Evolutionary conservation across 2,329 filamentous ascomycete species (phyloP), one percentile per base, ranked within the genome.

Genomic region (Cercospora sp.): DNA sequence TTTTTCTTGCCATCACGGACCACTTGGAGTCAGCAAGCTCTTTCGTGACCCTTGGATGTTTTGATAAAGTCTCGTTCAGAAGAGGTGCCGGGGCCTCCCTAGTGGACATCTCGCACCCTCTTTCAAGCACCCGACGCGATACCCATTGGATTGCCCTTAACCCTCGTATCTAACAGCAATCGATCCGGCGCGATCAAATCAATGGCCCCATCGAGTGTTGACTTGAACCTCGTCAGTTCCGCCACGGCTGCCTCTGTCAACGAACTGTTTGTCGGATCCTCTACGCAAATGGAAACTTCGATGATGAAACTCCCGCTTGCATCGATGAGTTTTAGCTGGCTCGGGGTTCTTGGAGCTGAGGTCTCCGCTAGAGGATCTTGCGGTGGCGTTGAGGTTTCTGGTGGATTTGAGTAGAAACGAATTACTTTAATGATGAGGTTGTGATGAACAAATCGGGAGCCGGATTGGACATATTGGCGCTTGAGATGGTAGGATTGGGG

Each of bases 371-470:
- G 34, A 73, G 70, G 66, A 13, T 74, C 72, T 37, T 65, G 40
- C 1, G 45, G 28, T 32, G 16, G 24, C 5, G 49, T 30, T 34
- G 53, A 3, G 5, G 13, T 34, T 12, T 28, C 66, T 67, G 8
- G 43, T 61, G 63, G 74, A 72, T 64, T 70, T 64, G 28, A 67
- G 68, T 57, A 79, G 26, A 79, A 43, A 37, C 86, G 86, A 73
- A 87, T 83, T 32, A 90, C 77, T 67, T 84, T 84, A 60, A 90
- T 78, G 57, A 87, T 80, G 64, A 87, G 83, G 73, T 89, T 87
- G 63, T 85, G 83, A 66, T 85, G 81, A 43, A 89, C 82, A 72
- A 89, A 86, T 66, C 84, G 82, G 73, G 88, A 82, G 26, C 87
- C 87, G 73, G 85, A 81, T 21, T 86, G 75, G 62, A 87, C 78